Evolutionary conservation across 352 stramenopile genomes (phyloP), one percentile per base, ranked within the genome.

Genomic region (Discostella stelligera): DNA sequence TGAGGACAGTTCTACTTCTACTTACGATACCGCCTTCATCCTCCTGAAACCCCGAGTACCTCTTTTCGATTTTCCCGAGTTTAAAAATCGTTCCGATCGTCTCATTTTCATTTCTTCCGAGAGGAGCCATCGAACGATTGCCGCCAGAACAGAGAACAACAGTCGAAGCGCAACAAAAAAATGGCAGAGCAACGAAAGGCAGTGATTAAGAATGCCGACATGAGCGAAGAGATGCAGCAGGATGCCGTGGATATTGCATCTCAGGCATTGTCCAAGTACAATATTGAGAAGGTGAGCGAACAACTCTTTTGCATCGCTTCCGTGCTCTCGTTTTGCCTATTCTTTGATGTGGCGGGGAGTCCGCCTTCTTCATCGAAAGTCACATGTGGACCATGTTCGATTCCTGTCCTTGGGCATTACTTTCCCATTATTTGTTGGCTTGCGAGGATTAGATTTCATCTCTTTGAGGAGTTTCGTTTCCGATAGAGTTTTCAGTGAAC

Each of bases 201-300:
- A n/a, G 96, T 99, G 52, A 98, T 99, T 84, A 99, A 99, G 90
- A 99, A 98, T 91, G 97, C 97, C 52, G 97, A 99, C 87, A 99
- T 99, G 97, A 95, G 96, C 44, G 97, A 99, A 84, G 95, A 98
- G 82, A 99, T 99, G 97, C 97, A 99, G 88, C 97, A 99, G 91
- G 96, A 99, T 87, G 96, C 96, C 39, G 96, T 99, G 49, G 97
- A 99, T 90, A 97, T 95, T 71, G 97, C 97, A 54, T 98, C 96
- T 60, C 95, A 98, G 83, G 97, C 97, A 71, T 91, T 99, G 27
- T 96, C 98, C 74, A 98, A 99, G 88, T 99, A 98, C 94, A 99
- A 98, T 89, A 99, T 99, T 80, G 97, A 99, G 87, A 99, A 99
- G 97, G 94, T 98, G 52, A 74, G 83, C 56, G 37, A 59, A 23